Evolutionary conservation across 495 filamentous ascomycete species (phyloP), one percentile per base, ranked within the genome.

Genomic region (Chaetomidium leptoderma): DNA sequence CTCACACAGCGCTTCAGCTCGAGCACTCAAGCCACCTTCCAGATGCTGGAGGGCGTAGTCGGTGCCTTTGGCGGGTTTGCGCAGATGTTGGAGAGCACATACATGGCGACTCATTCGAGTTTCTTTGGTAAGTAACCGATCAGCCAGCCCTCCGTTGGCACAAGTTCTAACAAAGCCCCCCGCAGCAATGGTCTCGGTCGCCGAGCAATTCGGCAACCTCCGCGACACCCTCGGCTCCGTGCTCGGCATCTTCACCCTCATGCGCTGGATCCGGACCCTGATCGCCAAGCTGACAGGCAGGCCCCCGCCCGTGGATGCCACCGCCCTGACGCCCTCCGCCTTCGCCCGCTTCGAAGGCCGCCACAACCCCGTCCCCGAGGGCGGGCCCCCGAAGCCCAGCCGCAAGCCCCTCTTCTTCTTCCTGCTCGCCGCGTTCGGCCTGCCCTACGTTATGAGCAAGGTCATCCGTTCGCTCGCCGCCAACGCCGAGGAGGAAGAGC

Each of bases 11-110:
- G 86, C 19, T 96, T 97, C 75, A 86, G 81, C 64, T 90, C 91
- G 66, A 92, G 85, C 73, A 99, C 95, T 1, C 89, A 92, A 63
- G 88, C 92, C n/a, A 97, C 95, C 2, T 99, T 99, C 68, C 93
- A 97, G 79, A 89, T 97, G 79, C 91, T 99, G 39, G 95, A 99
- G 76, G 93, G 91, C 60, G 88, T 99, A 42, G 93, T 97, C n/a
- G 87, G 90, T n/a, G 92, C 95, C 16, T 97, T 93, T 73, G 90
- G 92, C 29, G 95, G 95, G 2, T 96, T 99, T 68, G 92, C 95
- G 17, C 95, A 99, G 79, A 97, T 99, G 95, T 81, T 99, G 11
- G 93, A 99, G 74, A 97, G 92, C 72, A 97, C 95, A 11, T 99
- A 96, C 65, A 97, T 99, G 95, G 93, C 95, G n/a, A 99, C 95